Evolutionary conservation across 345 rosid genomes (phyloP).

Genomic region (Moricandia moricandioides): DNA sequence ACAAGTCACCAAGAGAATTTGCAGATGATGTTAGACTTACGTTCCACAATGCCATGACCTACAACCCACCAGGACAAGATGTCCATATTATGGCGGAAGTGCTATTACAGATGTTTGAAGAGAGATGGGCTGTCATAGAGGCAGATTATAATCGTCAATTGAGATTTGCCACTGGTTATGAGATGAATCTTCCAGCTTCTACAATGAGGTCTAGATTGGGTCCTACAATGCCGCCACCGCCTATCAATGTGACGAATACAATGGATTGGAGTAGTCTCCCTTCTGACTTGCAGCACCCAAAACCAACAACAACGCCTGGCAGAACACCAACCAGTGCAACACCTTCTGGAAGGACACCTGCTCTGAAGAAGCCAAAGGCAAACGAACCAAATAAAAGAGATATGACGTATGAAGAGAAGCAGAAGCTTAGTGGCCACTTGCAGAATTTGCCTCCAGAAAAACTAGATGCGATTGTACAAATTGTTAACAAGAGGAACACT

Average conservation of each 20-base stretch:
- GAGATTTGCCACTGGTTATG: constrained; percentile 57
- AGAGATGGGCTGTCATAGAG: constrained; percentile 82
- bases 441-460: constrained; percentile 90
- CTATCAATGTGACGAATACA: constrained; percentile 75
- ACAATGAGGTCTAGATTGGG: constrained; percentile 57
- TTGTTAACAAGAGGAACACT: constrained; percentile 88
- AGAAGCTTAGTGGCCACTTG: constrained; percentile 88
- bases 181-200: constrained; percentile 53
- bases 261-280: constrained; percentile 57
- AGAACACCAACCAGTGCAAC: constrained; percentile 44
- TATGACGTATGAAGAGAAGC: constrained; percentile 97
- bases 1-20: constrained; percentile 88
- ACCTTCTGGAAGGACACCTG: constrained; percentile 58
- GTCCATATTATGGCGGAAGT: constrained; percentile 85
- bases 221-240: constrained; percentile 54
- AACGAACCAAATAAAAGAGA: constrained; percentile 94
- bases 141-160: constrained; percentile 68
- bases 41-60: constrained; percentile 88
- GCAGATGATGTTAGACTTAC: constrained; percentile 99
- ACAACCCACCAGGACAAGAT: constrained; percentile 97
- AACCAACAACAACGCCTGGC: constrained; percentile 50
- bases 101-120: constrained; percentile 74
- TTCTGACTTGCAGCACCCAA: constrained; percentile 37
- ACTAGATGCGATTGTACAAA: constrained; percentile 89
- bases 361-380: constrained; percentile 93